Evolutionary conservation across 176 grass and related monocot species (phyloP).

Genomic region (Zea mays): Zm-B73-REFERENCE-NAM-5.0 NC_050104.1:138004501-138005000

Average conservation of each 20-base stretch:
- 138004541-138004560: too few species aligned
- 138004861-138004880: not conserved
- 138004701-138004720: not conserved
- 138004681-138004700: slow-evolving; percentile 1
- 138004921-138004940: not conserved
- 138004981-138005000: too few species aligned
- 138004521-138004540: too few species aligned
- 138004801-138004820: slow-evolving; percentile 12
- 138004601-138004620: not conserved
- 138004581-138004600: not conserved
- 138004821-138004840: not conserved
- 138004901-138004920: not conserved
- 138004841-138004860: slow-evolving; percentile 17
- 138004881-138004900: not conserved
- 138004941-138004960: too few species aligned
- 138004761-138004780: not conserved
- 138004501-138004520: too few species aligned
- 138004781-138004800: slow-evolving; percentile 4
- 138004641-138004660: not conserved
- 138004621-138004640: slow-evolving; percentile 4
- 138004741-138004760: not conserved
- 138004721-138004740: not conserved
- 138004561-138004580: too few species aligned
- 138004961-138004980: too few species aligned
- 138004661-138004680: not conserved